Base-by-base conservation (phyloP, 1,139 yeast species). In the Diutina ranongensis region DNA sequence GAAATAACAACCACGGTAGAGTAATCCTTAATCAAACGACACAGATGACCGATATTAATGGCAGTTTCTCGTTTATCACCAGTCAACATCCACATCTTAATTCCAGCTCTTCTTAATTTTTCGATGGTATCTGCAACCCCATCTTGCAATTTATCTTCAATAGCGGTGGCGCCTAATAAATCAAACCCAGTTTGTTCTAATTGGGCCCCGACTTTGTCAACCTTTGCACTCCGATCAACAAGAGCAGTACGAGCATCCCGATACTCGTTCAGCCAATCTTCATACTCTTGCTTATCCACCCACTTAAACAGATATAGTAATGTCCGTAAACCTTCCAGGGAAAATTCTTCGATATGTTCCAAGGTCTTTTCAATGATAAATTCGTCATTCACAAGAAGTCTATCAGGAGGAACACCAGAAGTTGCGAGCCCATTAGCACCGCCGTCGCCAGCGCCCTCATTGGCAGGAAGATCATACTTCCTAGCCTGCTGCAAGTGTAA, bases 51-150 rank as follows among this genome's bases (percentile, higher is more conserved):
- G 61, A 94, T 92, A 57, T 88, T 92, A 49, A 92, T 88, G 1
- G 99, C 98, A 0, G 99, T 94, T 62, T 94, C 99, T 49, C 97
- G 72, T 58, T 92, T 92, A 59, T 92, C 99, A 46, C 99, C 99
- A 0, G 99, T 92, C 49, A 92, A 70, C 97, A 92, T 92, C 98
- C 99, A 92, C 69, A 94, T 65, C 57, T 83, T 86, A 48, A 92
- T 88, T 4, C 95, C 95, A 0, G 98, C 98, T 50, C 95, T 72
- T 54, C 96, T 76, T 36, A 94, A 72, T 57, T 87, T 88, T 49
- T 88, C 97, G 51, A 92, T 89, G 0, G 97, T 78, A 49, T 88
- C 96, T 22, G 97, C 83, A 1, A 94, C 98, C 12, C 98, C 99
- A 41, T 83, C 85, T 62, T 94, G 99, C 44, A 94, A 70, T 58